Base-by-base conservation (phyloP, 2,329 filamentous ascomycete species). In the Lasiodiplodia theobromae region DNA sequence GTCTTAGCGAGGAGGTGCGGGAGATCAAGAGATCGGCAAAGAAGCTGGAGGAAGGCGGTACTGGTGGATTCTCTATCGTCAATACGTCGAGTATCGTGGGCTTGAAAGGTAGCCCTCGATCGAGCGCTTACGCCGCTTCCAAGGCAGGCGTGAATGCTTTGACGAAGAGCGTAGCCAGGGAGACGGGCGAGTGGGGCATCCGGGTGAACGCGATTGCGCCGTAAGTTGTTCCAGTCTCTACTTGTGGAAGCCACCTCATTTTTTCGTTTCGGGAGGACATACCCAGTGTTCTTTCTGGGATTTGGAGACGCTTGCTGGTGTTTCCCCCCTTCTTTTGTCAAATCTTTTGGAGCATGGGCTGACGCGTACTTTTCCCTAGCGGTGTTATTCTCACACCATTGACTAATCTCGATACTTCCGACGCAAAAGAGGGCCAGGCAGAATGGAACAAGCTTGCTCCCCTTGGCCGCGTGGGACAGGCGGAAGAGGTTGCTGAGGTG, bases 1-100 rank as follows among this genome's bases (percentile, higher is more conserved):
- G 76, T 49, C 53, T 82, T 57, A 73, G 78, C 49, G 79, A 79
- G 1, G 78, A 82, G 66, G 69, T 82, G 12, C 73, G 73, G 2
- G 80, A 81, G 51, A 81, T 88, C 58, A 75, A 74, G 11, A 74
- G 79, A 49, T 10, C 21, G 1, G 7, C 21, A 10, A 49, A 28
- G 18, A 31, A 71, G 56, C 0, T 77, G 78, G 0, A 74, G 75
- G 60, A 52, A 21, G 60, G 58, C 37, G 63, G 65, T 25, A 51
- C 57, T 53, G 58, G 44, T 25, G 62, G 23, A 40, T 70, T 62
- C 3, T 34, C 58, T 0, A 80, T 83, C 28, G 79, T 82, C 7
- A 82, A 82, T 70, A 81, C 86, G 34, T 80, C 84, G 31, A 87
- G 84, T 54, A 84, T 85, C 40, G 83, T 86, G 47, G 86, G 86